Evolutionary conservation across 192 early-diverging fungal species (phyloP).

Genomic region (Kappamyces sp.): DNA sequence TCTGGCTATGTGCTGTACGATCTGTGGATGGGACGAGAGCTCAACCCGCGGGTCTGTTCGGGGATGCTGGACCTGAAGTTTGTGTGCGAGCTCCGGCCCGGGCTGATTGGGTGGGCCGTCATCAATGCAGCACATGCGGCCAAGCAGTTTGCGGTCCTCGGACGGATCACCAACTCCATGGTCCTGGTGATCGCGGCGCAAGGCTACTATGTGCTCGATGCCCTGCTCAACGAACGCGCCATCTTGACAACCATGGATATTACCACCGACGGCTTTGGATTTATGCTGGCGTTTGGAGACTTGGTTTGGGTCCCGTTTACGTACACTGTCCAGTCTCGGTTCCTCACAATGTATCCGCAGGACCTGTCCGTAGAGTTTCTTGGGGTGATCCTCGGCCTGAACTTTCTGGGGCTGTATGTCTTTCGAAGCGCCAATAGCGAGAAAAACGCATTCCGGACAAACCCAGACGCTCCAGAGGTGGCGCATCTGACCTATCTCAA

Average conservation of each 20-base stretch:
- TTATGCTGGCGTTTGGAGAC: conserved; percentile 44
- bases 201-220: conserved; percentile 79
- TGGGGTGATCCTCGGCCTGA: conserved; percentile 43
- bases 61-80: conserved; percentile 85
- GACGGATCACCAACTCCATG: conserved; percentile 70
- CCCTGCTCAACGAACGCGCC: conserved; percentile 68
- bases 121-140: conserved; percentile 71
- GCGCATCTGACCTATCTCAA: conserved; percentile 75
- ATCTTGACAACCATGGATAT: conserved; percentile 98
- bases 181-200: conserved; percentile 69
- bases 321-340: conserved; percentile 86
- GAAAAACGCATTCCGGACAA: conserved; percentile 82
- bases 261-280: conserved; percentile 94
- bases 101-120: conserved; percentile 84
- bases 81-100: conserved; percentile 89
- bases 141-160: conserved; percentile 65
- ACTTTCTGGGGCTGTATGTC: conserved; percentile 69
- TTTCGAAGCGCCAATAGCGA: conserved; percentile 86
- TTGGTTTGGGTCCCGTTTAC: conserved; percentile 84
- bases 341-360: conserved; percentile 65
- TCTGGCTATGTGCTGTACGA: conserved; percentile 87
- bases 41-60: conserved; percentile 74
- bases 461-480: conserved; percentile 27
- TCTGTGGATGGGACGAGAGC: conserved; percentile 92
- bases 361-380: conserved; percentile 34